Evolutionary conservation across 148 eudicot species (phyloP), one percentile per base, ranked within the genome.

Genomic region (Chenopodium formosanum): DNA sequence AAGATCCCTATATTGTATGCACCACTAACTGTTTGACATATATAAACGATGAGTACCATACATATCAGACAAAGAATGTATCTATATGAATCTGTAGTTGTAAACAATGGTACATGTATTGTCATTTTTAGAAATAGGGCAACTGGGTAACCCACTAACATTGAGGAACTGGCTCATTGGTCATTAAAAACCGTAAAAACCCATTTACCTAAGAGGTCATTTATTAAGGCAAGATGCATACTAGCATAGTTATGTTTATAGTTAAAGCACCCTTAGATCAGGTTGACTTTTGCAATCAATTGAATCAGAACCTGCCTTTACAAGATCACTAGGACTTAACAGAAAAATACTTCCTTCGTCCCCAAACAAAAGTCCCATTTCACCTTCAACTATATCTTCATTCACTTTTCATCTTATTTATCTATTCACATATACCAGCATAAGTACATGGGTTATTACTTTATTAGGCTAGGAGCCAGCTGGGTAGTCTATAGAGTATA

Each of bases 1-100:
- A 95, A 95, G 82, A 95, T 95, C 79, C 99, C 99, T 70, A 95
- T 94, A 75, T 94, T 95, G 73, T 84, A 90, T 69, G 97, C 97
- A 82, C 90, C 97, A 81, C 87, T 93, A 86, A 89, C 99, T 93
- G 94, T 82, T 31, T 79, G 84, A 84, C 20, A 22, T 9, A 77
- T 72, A 65, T 12, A 19, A 37, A 14, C 60, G 27, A 25, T 65
- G 53, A 79, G 58, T 37, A 75, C 31, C 78, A 74, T 53, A 20
- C 31, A 52, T 20, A 12, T 22, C 70, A 60, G 73, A 64, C 46
- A 72, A 46, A 71, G 32, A 71, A 72, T 72, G 22, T 69, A 72
- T 7, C 0, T 72, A 2, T 5, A 73, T 73, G 19, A 47, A 47
- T n/a, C 34, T n/a, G 23, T 32, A 27, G 76, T n/a, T 73, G 29